phyloP scores from a whole-genome alignment of 345 rosid species.

The Moricandia moricandioides region DNA sequence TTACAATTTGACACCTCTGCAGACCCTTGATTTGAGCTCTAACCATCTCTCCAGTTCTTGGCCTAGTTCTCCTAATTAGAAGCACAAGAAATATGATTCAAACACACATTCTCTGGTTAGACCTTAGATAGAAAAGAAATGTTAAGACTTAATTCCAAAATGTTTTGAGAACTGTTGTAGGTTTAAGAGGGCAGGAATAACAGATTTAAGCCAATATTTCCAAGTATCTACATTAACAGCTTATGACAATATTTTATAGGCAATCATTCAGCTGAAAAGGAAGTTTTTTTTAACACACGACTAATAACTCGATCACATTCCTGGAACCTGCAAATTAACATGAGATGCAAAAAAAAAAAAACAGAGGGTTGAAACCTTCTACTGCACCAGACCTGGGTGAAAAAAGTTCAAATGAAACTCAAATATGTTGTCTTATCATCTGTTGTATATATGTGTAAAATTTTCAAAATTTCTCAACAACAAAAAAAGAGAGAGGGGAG shows the following conservation, averaged over 20 bases:
- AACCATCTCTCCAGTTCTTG: too few relatives aligned
- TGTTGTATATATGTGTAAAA: neutral
- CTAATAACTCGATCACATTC: slow-evolving; percentile 45
- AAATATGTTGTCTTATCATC: slow-evolving; percentile 3
- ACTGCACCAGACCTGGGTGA: slow-evolving; percentile 84
- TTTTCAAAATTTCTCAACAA: neutral
- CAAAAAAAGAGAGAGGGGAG: neutral
- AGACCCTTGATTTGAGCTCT: too few relatives aligned
- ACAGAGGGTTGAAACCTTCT: slow-evolving; percentile 92
- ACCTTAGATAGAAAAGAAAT: neutral
- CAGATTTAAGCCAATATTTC: too few relatives aligned
- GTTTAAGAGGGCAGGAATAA: slow-evolving; percentile 69
- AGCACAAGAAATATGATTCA: too few relatives aligned
- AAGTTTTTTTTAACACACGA: neutral
- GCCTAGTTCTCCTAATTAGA: too few relatives aligned
- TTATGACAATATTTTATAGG: slow-evolving; percentile 7
- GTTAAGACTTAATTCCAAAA: neutral
- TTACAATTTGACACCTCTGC: too few relatives aligned
- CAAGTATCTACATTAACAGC: slow-evolving; percentile 51
- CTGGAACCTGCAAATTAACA: slow-evolving; percentile 89
- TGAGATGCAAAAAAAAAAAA: too few relatives aligned
- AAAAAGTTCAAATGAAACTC: neutral
- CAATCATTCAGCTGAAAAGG: neutral
- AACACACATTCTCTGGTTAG: too few relatives aligned
- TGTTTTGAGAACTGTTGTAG: slow-evolving; percentile 57